Conservation (phyloP, 805 yeast species). For the Saturnispora saitoi region DNA sequence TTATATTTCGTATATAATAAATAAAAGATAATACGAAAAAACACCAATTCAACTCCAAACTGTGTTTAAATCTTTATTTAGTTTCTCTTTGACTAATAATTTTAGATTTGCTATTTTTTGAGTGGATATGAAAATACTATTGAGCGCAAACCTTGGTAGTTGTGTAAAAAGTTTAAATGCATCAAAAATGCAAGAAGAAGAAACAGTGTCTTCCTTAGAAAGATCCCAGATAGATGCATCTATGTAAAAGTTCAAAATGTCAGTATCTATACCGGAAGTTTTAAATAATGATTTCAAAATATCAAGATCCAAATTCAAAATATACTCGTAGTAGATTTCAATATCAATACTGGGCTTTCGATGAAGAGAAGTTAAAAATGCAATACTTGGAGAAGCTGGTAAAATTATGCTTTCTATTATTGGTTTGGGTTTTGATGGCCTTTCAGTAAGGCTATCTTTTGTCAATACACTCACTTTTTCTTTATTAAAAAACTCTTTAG, state of each 20-base stretch:
- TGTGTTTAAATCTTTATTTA: conserved; percentile 5
- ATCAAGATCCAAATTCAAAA: conserved; percentile 25
- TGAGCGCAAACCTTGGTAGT: conserved; percentile 30
- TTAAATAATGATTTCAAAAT: conserved; percentile 29
- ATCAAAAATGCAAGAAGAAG: conserved; percentile 15
- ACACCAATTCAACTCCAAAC: conserved; percentile 7
- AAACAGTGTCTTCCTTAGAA: conserved; percentile 13
- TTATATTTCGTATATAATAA: no score
- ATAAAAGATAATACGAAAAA: no score
- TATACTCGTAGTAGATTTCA: conserved; percentile 28
- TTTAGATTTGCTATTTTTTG: conserved; percentile 3
- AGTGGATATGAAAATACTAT: conserved; percentile 29
- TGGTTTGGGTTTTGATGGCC: conserved; percentile 14
- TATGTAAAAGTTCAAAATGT: conserved; percentile 38
- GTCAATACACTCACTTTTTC: not conserved
- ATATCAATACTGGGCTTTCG: conserved; percentile 17
- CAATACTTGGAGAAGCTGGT: conserved; percentile 42
- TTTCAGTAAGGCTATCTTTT: not conserved
- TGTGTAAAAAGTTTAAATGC: conserved; percentile 25
- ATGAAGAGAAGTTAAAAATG: conserved; percentile 34
- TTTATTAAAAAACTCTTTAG: conserved; percentile 12
- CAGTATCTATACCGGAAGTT: conserved; percentile 41
- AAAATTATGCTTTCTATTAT: conserved; percentile 20
- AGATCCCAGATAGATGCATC: conserved; percentile 30
- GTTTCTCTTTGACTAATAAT: not conserved